Evolutionary conservation across 1,284 basidiomycete species (phyloP).

Genomic region (Sphaerobolus stellatus): DNA sequence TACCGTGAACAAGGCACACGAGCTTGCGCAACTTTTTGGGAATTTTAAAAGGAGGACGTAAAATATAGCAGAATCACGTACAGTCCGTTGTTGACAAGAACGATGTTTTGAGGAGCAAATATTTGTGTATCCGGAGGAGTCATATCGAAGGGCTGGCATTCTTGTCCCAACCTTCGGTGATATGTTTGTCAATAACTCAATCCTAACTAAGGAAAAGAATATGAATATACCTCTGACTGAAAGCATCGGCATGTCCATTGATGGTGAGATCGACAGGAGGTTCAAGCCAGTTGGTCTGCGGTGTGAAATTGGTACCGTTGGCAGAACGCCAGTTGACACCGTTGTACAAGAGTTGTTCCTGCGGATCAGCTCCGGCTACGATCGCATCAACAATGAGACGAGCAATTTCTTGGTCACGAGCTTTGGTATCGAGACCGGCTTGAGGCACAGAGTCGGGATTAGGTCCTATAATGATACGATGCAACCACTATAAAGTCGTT

Average conservation of each 20-base stretch:
- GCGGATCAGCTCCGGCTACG: conserved; percentile 44
- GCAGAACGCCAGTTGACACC: conserved; percentile 51
- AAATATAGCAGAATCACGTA: conserved; percentile 9
- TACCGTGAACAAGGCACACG: conserved; percentile 62
- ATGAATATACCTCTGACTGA: conserved; percentile 43
- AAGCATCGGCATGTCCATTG: conserved; percentile 49
- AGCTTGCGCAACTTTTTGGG: conserved; percentile 41
- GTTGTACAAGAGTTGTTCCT: conserved; percentile 48
- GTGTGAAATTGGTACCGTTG: conserved; percentile 45
- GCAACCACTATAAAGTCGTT: conserved; percentile 48
- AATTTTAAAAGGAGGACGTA: not conserved
- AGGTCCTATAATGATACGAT: conserved; percentile 58
- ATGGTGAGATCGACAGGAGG: conserved; percentile 40
- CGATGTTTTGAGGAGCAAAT: conserved; percentile 53
- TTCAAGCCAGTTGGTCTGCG: conserved; percentile 46
- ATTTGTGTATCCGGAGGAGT: conserved; percentile 45
- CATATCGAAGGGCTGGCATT: conserved; percentile 54
- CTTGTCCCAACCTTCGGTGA: conserved; percentile 47
- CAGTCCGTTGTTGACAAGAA: conserved; percentile 54
- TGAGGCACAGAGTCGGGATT: conserved; percentile 53
- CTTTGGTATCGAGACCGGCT: conserved; percentile 54
- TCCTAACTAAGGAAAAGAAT: conserved; percentile 1
- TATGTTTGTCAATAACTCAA: not conserved
- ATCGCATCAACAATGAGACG: conserved; percentile 49
- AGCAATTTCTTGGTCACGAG: conserved; percentile 51